Evolutionary conservation across 805 yeast species (phyloP).

Genomic region (Wickerhamomyces chambardii): DNA sequence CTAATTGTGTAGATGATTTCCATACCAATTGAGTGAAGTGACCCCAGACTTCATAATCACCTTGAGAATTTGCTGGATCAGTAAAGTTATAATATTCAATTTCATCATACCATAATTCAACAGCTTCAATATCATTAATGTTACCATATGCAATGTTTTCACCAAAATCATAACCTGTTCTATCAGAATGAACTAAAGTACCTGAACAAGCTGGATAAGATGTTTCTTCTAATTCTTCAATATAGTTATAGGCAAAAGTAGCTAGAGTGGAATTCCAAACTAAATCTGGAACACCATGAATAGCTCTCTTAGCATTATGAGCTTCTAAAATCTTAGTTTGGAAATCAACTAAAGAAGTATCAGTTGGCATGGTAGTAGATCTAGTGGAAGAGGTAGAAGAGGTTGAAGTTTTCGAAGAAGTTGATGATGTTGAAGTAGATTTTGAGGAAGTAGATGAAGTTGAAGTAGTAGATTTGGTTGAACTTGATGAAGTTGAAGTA

Average conservation of each 20-base stretch:
- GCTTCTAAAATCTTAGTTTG: slow-evolving; percentile 33
- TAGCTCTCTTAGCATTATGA: slow-evolving; percentile 42
- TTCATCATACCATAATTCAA: slow-evolving; percentile 72
- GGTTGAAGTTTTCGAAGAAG: slow-evolving; percentile 11
- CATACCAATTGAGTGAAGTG: slow-evolving; percentile 77
- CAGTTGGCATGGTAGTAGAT: slow-evolving; percentile 10
- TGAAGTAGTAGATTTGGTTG: neutral
- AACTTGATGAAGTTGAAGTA: neutral
- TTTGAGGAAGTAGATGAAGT: slow-evolving; percentile 8
- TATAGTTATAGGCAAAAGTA: slow-evolving; percentile 41
- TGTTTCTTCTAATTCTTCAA: slow-evolving; percentile 28
- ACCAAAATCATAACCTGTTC: slow-evolving; percentile 43
- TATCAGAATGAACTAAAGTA: slow-evolving; percentile 51
- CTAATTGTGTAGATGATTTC: slow-evolving; percentile 50
- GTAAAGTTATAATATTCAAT: slow-evolving; percentile 43
- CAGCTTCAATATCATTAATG: slow-evolving; percentile 28
- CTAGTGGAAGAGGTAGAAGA: slow-evolving; percentile 11
- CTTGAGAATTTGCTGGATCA: slow-evolving; percentile 30
- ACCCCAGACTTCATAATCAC: slow-evolving; percentile 43
- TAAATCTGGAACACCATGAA: slow-evolving; percentile 34
- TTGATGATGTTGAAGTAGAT: slow-evolving; percentile 9
- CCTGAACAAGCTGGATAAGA: slow-evolving; percentile 51
- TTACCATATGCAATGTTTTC: slow-evolving; percentile 72
- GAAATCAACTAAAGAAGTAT: slow-evolving; percentile 13
- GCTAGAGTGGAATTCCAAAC: slow-evolving; percentile 40